phyloP scores from a whole-genome alignment of 2,329 filamentous ascomycete species.

The Thermothelomyces thermophilus region DNA sequence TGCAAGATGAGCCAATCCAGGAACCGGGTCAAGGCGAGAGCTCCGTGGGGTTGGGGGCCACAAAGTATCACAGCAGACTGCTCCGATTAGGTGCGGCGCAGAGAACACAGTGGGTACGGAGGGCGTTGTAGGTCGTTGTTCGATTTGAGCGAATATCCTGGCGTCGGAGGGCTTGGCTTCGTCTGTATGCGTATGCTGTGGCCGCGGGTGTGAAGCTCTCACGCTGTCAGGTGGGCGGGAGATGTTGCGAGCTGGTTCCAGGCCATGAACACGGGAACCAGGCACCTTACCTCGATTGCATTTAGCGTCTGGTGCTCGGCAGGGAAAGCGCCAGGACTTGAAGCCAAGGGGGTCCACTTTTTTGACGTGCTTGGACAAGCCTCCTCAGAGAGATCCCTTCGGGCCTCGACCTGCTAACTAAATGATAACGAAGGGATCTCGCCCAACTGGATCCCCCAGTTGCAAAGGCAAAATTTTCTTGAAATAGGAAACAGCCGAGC shows the following conservation, averaged over 20 bases:
- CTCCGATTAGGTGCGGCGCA: background rate
- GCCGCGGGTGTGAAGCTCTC: background rate
- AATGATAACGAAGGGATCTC: no score
- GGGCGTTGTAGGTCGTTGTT: no score
- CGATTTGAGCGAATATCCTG: no score
- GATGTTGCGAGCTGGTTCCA: slow-evolving; percentile 1
- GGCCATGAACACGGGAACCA: slow-evolving; percentile 1
- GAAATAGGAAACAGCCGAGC: no score
- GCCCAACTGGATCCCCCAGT: no score
- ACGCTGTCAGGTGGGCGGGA: background rate
- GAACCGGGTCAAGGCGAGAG: background rate
- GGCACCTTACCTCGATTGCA: slow-evolving; percentile 10
- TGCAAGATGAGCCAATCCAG: background rate
- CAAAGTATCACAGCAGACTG: background rate
- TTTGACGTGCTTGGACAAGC: no score
- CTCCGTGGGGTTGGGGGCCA: background rate
- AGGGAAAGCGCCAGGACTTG: slow-evolving; percentile 11
- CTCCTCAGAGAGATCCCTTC: no score
- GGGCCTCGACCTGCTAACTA: background rate
- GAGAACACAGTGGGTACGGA: no score
- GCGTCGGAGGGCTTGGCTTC: background rate
- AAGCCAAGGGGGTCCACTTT: slow-evolving; percentile 4
- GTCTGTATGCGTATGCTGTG: background rate
- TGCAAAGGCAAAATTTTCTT: no score
- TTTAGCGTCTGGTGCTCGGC: slow-evolving; percentile 6